Percentiles rank a stretch among this genome's conserved stretches.
Evolutionary conservation across 140 eudicot genomes (phyloP).

Genomic region (Ambrosia hybrid): DNA sequence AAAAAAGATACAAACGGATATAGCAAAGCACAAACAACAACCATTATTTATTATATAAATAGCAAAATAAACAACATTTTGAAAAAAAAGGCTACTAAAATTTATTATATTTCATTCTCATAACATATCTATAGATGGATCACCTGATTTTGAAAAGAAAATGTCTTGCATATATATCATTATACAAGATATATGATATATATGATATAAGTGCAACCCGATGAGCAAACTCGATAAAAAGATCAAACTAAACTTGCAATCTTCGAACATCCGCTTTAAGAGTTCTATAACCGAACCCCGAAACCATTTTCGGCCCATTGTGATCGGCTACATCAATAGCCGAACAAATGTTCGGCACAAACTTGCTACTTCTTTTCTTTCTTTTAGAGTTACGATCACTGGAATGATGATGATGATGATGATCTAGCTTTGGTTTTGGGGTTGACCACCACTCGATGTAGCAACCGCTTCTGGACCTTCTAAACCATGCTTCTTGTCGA

Average conservation of each 20-base stretch:
- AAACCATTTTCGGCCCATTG: constrained; percentile 40
- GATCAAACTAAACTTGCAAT: constrained; percentile 49
- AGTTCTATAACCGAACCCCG: constrained; percentile 53
- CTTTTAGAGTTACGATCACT: constrained; percentile 28
- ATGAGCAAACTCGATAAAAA: constrained; percentile 32
- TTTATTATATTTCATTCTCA: constrained; percentile 8
- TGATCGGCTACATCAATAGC: constrained; percentile 52
- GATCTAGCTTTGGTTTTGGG: constrained; percentile 37
- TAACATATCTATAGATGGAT: constrained; percentile 20
- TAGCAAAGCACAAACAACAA: constrained; percentile 51
- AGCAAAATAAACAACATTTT: constrained; percentile 7
- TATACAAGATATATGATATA: no score
- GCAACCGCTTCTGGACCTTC: constrained; percentile 29
- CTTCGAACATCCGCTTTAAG: constrained; percentile 43
- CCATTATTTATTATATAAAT: constrained; percentile 5
- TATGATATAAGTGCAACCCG: neutral
- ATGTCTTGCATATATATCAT: constrained; percentile 10
- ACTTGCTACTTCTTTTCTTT: constrained; percentile 51
- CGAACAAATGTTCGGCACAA: constrained; percentile 68
- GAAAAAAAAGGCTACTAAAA: constrained; percentile 20
- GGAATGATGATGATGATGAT: constrained; percentile 19
- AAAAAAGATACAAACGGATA: no score
- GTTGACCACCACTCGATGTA: constrained; percentile 8
- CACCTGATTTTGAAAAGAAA: constrained; percentile 42
- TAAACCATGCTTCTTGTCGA: constrained; percentile 26